Percentiles rank a stretch among this genome's conserved stretches.
These are phyloP conservation scores for Rubia tinctorum DNA, from an alignment of 305 asterid species.

Conservation along the genomic window DNA sequence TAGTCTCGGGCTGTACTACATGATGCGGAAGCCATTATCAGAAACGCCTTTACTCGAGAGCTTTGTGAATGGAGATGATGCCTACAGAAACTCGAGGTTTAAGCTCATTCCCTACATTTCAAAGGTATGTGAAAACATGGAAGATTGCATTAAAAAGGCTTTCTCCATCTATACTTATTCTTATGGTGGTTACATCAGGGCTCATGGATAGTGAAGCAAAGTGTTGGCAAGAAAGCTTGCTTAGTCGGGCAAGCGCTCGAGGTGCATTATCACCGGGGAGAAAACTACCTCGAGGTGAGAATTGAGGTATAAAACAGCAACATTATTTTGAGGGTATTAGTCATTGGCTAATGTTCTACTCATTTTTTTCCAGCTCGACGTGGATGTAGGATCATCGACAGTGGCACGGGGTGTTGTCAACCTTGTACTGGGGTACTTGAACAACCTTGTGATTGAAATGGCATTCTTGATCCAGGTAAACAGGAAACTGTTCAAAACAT, in stretches of 20 bases:
- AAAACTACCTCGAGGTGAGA: slow-evolving; percentile 74
- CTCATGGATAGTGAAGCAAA: slow-evolving; percentile 76
- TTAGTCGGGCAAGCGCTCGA: slow-evolving; percentile 77
- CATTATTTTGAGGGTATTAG: neutral
- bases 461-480: slow-evolving; percentile 73
- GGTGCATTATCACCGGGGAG: slow-evolving; percentile 51
- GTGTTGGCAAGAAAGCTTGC: slow-evolving; percentile 80
- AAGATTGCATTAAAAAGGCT: neutral
- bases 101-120: slow-evolving; percentile 92
- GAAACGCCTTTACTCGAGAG: slow-evolving; percentile 66
- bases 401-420: slow-evolving; percentile 67
- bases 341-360: neutral
- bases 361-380: slow-evolving; percentile 38
- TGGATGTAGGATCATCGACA: slow-evolving; percentile 70
- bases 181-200: slow-evolving; percentile 26
- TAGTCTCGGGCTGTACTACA: slow-evolving; percentile 66
- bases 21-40: slow-evolving; percentile 58
- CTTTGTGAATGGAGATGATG: slow-evolving; percentile 81
- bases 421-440: slow-evolving; percentile 64
- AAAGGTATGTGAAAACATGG: slow-evolving; percentile 37
- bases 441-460: slow-evolving; percentile 67
- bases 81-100: slow-evolving; percentile 79
- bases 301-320: neutral
- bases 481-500: neutral
- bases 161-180: neutral